Conservation (phyloP, 169 alveolate genomes). For the Toxoplasma gondii region DNA sequence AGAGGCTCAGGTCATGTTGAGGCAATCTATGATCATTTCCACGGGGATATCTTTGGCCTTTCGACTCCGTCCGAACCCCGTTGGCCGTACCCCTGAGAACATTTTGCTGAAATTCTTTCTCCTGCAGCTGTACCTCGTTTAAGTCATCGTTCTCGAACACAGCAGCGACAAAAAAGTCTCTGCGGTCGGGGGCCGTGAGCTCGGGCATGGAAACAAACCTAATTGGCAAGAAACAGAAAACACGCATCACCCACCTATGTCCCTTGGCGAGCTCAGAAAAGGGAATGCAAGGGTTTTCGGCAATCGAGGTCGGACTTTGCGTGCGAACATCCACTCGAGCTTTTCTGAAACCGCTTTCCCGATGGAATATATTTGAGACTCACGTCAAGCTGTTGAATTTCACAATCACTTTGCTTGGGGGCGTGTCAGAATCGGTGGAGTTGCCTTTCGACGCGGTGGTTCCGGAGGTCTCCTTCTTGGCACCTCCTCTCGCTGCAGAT, state of each 20-base stretch:
- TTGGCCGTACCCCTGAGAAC: too few relatives aligned
- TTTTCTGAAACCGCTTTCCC: too few relatives aligned
- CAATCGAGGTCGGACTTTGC: neutral
- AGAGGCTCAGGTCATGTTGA: too few relatives aligned
- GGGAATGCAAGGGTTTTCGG: neutral
- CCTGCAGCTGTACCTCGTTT: constrained; percentile 12
- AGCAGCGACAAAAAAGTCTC: constrained; percentile 61
- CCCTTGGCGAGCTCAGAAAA: neutral
- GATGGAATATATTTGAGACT: neutral
- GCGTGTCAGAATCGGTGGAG: neutral
- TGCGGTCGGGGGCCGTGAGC: constrained; percentile 34
- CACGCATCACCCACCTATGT: neutral
- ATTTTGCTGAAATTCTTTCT: neutral
- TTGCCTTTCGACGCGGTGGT: neutral
- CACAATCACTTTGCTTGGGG: constrained; percentile 9
- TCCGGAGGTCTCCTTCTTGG: neutral
- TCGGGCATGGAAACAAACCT: constrained; percentile 52
- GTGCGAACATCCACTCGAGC: neutral
- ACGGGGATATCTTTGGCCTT: neutral
- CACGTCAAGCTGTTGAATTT: constrained; percentile 12
- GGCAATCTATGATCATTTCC: too few relatives aligned
- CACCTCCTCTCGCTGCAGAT: neutral
- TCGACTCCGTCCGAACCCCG: neutral
- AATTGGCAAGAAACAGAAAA: neutral
- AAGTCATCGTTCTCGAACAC: constrained; percentile 65